A percentile compares a stretch with the other conserved stretches of the same genome.
These are phyloP conservation scores for Camelina sativa DNA, from an alignment of 345 rosid genomes.

Conservation along the genomic window DNA sequence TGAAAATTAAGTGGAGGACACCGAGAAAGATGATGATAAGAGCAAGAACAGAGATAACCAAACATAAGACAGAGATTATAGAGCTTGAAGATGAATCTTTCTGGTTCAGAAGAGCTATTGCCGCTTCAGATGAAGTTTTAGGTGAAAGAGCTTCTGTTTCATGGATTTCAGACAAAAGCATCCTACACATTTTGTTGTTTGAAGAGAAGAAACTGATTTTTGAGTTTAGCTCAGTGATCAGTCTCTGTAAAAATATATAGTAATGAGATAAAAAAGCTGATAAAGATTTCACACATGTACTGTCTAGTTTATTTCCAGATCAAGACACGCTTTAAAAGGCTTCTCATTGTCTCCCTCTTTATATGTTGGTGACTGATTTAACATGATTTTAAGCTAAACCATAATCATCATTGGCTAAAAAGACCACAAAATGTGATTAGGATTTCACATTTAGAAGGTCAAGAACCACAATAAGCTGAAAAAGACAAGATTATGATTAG, in stretches of 20 bases:
- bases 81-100: constrained; percentile 35
- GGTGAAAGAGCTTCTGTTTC: constrained; percentile 25
- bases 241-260: neutral
- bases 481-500: neutral
- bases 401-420: constrained; percentile 9
- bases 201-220: neutral
- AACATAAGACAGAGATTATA: constrained; percentile 58
- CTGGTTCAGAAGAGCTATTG: constrained; percentile 16
- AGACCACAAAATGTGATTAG: constrained; percentile 1
- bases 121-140: constrained; percentile 5
- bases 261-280: neutral
- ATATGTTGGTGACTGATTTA: neutral
- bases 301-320: neutral
- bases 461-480: constrained; percentile 12
- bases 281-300: too few relatives aligned
- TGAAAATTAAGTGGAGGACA: constrained; percentile 64
- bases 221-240: constrained; percentile 11
- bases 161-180: constrained; percentile 21
- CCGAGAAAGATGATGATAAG: constrained; percentile 59
- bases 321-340: constrained; percentile 22
- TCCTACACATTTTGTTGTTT: constrained; percentile 5
- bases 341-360: constrained; percentile 11
- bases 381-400: constrained; percentile 20
- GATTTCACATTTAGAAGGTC: constrained; percentile 18
- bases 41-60: constrained; percentile 56